These are phyloP conservation scores for Fusarium anguioides DNA, from an alignment of 2,329 filamentous ascomycete species.

Conservation along the genomic window DNA sequence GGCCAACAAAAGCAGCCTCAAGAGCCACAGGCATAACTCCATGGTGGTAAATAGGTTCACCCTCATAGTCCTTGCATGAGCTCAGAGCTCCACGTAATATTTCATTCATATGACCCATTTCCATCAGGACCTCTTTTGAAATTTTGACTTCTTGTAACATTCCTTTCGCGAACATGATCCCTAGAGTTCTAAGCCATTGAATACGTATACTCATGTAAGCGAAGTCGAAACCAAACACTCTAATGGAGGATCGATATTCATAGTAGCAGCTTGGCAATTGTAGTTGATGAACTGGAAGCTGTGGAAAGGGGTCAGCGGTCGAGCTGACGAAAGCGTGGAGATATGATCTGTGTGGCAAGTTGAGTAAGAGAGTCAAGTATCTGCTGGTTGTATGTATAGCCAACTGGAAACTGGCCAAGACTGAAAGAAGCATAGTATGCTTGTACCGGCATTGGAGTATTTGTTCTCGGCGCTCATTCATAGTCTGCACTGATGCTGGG, in stretches of 20 bases:
- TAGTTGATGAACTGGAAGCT: fast-evolving
- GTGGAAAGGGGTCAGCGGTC: no score
- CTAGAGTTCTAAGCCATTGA: not conserved
- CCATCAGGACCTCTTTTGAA: fast-evolving
- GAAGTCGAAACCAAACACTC: not conserved
- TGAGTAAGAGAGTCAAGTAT: no score
- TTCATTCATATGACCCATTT: not conserved
- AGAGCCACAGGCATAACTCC: not conserved
- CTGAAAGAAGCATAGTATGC: no score
- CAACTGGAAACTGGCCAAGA: no score
- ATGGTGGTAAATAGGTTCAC: not conserved
- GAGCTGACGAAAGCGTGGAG: no score
- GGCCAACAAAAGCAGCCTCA: not conserved
- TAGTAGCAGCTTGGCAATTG: fast-evolving
- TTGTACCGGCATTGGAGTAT: no score
- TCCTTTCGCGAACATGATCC: not conserved
- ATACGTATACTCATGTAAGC: not conserved
- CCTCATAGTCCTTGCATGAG: no score
- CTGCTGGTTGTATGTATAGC: no score
- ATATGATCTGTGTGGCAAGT: no score
- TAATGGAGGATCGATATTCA: fast-evolving
- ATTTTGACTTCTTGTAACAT: fast-evolving
- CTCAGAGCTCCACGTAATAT: not conserved
- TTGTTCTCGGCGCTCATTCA: no score
- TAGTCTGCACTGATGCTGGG: no score